Evolutionary conservation across 1,139 yeast species (phyloP), one percentile per base, ranked within the genome.

Genomic region (Kluyveromyces marxianus): DNA sequence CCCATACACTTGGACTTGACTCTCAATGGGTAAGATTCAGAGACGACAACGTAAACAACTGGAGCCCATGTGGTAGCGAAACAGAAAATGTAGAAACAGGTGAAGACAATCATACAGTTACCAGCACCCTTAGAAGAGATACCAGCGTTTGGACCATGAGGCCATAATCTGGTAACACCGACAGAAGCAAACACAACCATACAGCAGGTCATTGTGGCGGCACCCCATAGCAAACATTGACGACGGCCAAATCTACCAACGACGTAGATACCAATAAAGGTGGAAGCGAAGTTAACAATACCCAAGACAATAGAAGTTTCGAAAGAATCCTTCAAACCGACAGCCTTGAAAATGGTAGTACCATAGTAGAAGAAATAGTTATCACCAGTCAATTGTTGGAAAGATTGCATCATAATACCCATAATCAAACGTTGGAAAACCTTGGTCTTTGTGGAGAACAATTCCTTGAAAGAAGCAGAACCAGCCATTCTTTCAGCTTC

Each of bases 61-160:
- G 92, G 89, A 53, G 88, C 94, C 92, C 95, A 85, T 25, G 92
- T 79, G 45, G 83, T 72, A 44, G 95, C 94, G 64, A 85, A 85
- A 71, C 76, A 80, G 75, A 82, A 81, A 54, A 86, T 82, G 74
- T 75, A 86, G 62, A 84, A 69, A 70, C 90, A 82, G 39, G 90
- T 78, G 56, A 85, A 74, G 67, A 82, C 81, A 66, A 86, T 84
- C 92, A 79, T 77, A 50, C 83, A 86, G 65, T 80, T 70, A 65
- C 92, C 92, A 45, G 83, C 79, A 50, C 82, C 70, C 53, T 68
- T 69, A 48, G 65, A 54, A 26, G 65, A 50, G 14, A 41, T 39
- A 35, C 50, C 51, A 41, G 53, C 47, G 30, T 56, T 67, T 40
- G 55, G 58, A 42, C 71, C 80, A 51, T 75, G 70, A 45, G 72